Evolutionary conservation across 352 stramenopile genomes (phyloP), one percentile per base, ranked within the genome.

Genomic region (Globisporangium radiosum): DNA sequence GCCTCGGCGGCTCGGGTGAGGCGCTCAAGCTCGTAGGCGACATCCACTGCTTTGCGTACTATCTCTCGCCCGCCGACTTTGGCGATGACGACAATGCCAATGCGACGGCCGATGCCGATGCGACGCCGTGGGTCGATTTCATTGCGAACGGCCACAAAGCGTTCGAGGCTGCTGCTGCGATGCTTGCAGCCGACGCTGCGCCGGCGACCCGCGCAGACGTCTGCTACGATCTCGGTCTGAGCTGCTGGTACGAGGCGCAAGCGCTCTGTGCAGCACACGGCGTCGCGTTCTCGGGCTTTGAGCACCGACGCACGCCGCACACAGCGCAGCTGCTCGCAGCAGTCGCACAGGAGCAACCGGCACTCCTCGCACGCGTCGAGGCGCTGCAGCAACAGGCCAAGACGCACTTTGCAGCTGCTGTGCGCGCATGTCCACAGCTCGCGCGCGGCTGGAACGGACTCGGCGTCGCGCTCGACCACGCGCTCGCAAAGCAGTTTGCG

Each of bases 41-140:
- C 52, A 73, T 95, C 38, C 78, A 93, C 59, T 79, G 75, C 52
- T 92, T 94, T 61, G 80, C 82, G 19, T 95, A 92, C 58, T 90
- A 90, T 62, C 69, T 95, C 57, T 80, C 83, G 7, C 81, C 83
- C 5, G 57, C 69, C 10, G 65, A 88, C n/a, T 94, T 94, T 49
- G 50, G 14, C 52, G 5, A 38, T 39, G 13, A 14, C n/a, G 15
- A 10, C 5, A 17, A 10, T 17, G 45, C 5, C 5, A 7, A 36
- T 10, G 37, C 48, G 36, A 1, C 37, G 0, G 37, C 11, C 5
- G 17, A 13, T 37, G 51, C 9, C 1, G 36, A 44, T 3, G 17
- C 49, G 3, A 56, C 15, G 8, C 48, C 49, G 0, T 95, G 85
- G 85, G 56, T 89, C 43, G 61, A 75, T 0, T 93, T 95, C 47